Evolutionary conservation across 1,284 basidiomycete genomes (phyloP).

Genomic region (Rhodotorula sp.): DNA sequence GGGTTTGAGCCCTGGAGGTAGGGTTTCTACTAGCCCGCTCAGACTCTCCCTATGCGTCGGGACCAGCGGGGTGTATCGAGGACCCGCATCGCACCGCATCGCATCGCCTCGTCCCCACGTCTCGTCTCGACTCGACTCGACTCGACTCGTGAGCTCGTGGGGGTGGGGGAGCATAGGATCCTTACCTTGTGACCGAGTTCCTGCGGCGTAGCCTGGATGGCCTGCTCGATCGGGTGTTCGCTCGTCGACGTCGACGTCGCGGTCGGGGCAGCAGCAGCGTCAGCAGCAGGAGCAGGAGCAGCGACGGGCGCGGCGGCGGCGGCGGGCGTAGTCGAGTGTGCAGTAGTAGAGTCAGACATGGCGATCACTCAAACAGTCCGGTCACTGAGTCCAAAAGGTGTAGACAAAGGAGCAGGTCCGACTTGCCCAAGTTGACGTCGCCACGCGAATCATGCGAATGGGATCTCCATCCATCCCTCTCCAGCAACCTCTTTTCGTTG

Average conservation of each 20-base stretch:
- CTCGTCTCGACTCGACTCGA: not conserved
- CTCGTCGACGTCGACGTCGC: not conserved
- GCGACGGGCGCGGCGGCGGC: not conserved
- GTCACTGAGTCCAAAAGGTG: too few species aligned
- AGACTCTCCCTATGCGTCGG: too few species aligned
- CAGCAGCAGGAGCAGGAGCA: not conserved
- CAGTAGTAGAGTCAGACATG: conserved; percentile 5
- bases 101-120: not conserved
- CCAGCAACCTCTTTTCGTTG: too few species aligned
- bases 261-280: not conserved
- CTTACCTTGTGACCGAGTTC: conserved; percentile 43
- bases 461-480: too few species aligned
- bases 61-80: too few species aligned
- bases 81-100: not conserved
- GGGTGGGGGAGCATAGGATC: too few species aligned
- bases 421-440: too few species aligned
- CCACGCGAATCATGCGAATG: too few species aligned
- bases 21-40: too few species aligned
- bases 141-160: not conserved
- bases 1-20: too few species aligned
- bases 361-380: conserved; percentile 5
- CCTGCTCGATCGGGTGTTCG: conserved; percentile 29
- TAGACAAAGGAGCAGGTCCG: too few species aligned
- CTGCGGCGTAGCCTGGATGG: conserved; percentile 38
- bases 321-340: not conserved